Base-by-base conservation (phyloP, 495 filamentous ascomycete species). In the Penicillium cataractarum region DNA sequence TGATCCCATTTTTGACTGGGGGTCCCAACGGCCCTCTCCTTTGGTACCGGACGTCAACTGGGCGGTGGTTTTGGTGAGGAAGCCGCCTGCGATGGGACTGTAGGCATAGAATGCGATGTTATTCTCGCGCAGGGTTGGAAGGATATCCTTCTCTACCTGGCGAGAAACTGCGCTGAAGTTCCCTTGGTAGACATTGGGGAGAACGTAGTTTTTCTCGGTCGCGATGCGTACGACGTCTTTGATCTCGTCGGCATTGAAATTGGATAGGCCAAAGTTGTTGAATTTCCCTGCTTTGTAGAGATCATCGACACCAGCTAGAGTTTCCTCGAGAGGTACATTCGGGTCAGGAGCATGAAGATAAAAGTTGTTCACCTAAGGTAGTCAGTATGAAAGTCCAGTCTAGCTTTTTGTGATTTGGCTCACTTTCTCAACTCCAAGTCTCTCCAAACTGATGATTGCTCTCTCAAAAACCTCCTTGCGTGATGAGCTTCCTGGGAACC, bases 91-190 rank as follows among this genome's bases (percentile, higher is more conserved):
- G 8, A 53, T 53, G 9, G 35, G 52, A 37, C 68, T 78, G 66
- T 76, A 85, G 22, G 75, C 77, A 63, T 83, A 80, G 62, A 82
- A 82, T 2, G 78, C 73, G 19, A 87, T 83, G 4, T 74, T 77
- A 68, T 85, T 78, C 52, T 84, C 64, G 17, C 82, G 71, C 24
- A 87, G 65, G 39, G 80, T 77, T 9, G 84, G 83, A 33, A 87
- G 72, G n/a, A 86, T 70, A 46, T 80, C 73, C 8, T 66, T 65
- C 63, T 86, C 84, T 9, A 62, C 64, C 24, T 70, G 69, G 7
- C 80, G 77, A 9, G 67, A 67, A 2, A 81, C 48, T 0, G 76
- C 60, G 60, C 77, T 82, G 63, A 82, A 83, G 6, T 73, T 59
- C 26, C 79, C 81, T 53, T 83, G 78, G 46, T 80, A 82, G 51